Base-by-base conservation (phyloP, 176 grass and related monocot genomes). In the Tillandsia fasciculata region DNA sequence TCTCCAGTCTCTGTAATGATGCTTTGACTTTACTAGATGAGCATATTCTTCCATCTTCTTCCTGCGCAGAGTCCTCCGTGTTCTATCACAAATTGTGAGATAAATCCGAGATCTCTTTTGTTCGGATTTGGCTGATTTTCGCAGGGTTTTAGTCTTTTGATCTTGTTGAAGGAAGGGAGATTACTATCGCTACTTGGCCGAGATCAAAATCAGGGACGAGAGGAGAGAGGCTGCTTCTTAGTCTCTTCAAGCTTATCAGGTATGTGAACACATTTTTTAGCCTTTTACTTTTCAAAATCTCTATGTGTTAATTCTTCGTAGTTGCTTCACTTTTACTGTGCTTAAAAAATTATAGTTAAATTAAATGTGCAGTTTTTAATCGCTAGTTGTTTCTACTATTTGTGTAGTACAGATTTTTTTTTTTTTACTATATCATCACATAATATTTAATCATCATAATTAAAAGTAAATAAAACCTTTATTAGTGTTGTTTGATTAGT, bases 51-150 rank as follows among this genome's bases (percentile, higher is more conserved):
- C 83, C 87, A n/a, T 83, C 77, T 50, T 66, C 77, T 9, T 68
- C 70, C 48, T 73, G 70, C 48, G 83, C 76, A 6, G 83, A 90
- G 80, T 74, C 69, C 54, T 86, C 74, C 18, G 83, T 86, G 10
- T 90, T 90, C 69, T 86, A 90, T 70, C 76, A 90, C 63, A 86
- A 90, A 67, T 86, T 90, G 87, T 90, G 73, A 70, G 63, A 49
- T 26, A 61, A 20, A 61, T 7, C 56, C 10, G 10, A 20, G 22
- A 18, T 20, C 15, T 15, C 15, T 20, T 61, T 61, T 20, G 57
- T 77, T 72, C 63, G 50, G 27, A 29, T 76, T 75, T 59, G 17
- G 51, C 48, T 24, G 51, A 61, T 61, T 48, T 48, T 51, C 23
- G 67, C 65, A 2, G 64, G 66, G 56, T 15, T 61, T 61, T 61